These are phyloP conservation scores for Clonostachys solani DNA, from an alignment of 2,329 filamentous ascomycete species.

Conservation along the genomic window DNA sequence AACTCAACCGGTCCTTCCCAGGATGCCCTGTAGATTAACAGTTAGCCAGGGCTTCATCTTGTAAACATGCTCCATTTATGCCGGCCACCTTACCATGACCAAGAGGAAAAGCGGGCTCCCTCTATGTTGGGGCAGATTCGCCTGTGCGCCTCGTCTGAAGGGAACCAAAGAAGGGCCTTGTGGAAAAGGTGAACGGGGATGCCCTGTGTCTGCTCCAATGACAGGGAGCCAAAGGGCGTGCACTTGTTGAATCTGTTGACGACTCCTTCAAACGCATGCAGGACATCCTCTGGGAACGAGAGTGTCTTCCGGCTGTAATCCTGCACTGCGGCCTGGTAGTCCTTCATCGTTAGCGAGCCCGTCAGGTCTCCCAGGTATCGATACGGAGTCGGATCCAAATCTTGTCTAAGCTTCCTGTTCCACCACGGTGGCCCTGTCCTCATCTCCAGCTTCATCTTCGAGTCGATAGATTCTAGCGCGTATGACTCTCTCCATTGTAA, in stretches of 20 bases:
- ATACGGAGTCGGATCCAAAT: constrained; percentile 4
- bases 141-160: constrained; percentile 1
- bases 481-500: constrained; percentile 3
- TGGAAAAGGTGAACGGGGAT: constrained; percentile 5
- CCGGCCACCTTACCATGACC: constrained; percentile 3
- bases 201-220: constrained; percentile 8
- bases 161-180: constrained; percentile 4
- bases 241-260: constrained; percentile 4
- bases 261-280: constrained; percentile 4
- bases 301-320: constrained; percentile 3
- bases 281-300: constrained; percentile 3
- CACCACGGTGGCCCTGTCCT: constrained; percentile 6
- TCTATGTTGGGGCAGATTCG: not conserved
- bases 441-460: not conserved
- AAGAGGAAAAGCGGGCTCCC: constrained; percentile 1
- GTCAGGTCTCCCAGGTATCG: constrained; percentile 4
- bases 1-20: constrained; percentile 7
- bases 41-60: not conserved
- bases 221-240: not conserved
- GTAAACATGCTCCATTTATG: not conserved
- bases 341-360: not conserved
- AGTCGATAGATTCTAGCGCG: not conserved
- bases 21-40: constrained; percentile 1
- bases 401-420: constrained; percentile 6
- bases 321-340: constrained; percentile 5